phyloP scores from a whole-genome alignment of 2,329 filamentous ascomycete species.

The Diaporthe australafricana region DNA sequence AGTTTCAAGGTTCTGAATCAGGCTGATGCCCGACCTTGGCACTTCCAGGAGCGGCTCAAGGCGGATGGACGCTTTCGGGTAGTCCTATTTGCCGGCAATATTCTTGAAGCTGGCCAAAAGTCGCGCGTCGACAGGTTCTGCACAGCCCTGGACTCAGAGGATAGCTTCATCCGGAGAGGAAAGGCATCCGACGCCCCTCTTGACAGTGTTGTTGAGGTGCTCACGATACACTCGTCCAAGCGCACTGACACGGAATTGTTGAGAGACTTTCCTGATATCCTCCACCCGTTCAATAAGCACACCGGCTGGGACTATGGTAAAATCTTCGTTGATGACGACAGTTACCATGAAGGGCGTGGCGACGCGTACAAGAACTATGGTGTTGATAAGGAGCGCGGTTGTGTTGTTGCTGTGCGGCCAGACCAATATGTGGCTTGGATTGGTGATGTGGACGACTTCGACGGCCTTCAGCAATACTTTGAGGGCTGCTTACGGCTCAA shows the following conservation, averaged over 20 bases:
- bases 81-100: conserved; percentile 71
- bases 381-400: conserved; percentile 65
- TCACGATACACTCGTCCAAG: conserved; percentile 69
- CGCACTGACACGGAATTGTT: conserved; percentile 61
- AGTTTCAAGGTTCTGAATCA: conserved; percentile 71
- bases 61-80: conserved; percentile 68
- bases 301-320: conserved; percentile 68
- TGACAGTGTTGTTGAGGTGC: conserved; percentile 63
- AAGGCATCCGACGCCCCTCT: conserved; percentile 48
- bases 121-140: conserved; percentile 60
- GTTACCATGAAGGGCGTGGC: conserved; percentile 65
- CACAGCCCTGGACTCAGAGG: conserved; percentile 49
- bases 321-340: conserved; percentile 65
- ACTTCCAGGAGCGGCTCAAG: conserved; percentile 66
- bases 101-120: conserved; percentile 57
- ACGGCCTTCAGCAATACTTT: conserved; percentile 50
- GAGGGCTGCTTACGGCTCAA: conserved; percentile 38
- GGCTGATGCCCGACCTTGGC: conserved; percentile 64
- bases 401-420: conserved; percentile 70
- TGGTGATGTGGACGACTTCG: conserved; percentile 52
- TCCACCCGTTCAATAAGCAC: conserved; percentile 58
- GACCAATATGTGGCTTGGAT: conserved; percentile 73
- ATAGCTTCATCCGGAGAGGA: conserved; percentile 52
- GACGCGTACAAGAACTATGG: conserved; percentile 68
- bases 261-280: conserved; percentile 60